phyloP scores from a whole-genome alignment of 768 basidiomycete genomes.

The Strobilomyces confusus region DNA sequence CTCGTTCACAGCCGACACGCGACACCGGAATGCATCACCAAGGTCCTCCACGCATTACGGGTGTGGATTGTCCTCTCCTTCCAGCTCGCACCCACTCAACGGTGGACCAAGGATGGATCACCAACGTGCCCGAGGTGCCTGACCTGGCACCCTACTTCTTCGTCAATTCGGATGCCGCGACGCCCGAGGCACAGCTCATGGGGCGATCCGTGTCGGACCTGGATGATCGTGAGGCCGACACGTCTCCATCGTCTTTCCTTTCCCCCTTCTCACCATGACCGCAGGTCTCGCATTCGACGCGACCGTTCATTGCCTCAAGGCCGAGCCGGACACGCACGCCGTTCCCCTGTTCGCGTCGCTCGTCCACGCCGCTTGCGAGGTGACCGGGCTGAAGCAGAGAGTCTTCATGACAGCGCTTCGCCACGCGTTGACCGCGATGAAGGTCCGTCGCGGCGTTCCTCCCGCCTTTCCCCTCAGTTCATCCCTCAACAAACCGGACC shows the following conservation, averaged over 20 bases:
- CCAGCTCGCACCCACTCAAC: no score
- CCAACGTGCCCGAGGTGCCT: conserved; percentile 69
- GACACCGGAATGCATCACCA: conserved; percentile 54
- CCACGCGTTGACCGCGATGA: conserved; percentile 77
- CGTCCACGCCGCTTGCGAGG: conserved; percentile 44
- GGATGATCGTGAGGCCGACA: conserved; percentile 49
- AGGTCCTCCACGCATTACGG: conserved; percentile 59
- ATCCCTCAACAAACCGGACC: no score
- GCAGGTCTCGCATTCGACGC: conserved; percentile 9
- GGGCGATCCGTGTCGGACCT: conserved; percentile 36
- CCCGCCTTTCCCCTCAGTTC: no score
- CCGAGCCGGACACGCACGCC: neutral
- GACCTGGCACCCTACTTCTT: conserved; percentile 75
- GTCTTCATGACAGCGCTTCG: conserved; percentile 70
- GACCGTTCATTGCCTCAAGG: conserved; percentile 3
- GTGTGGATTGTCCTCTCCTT: conserved; percentile 39
- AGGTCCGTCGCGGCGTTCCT: conserved; percentile 58
- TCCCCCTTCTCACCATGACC: neutral
- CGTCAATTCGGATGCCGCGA: conserved; percentile 54
- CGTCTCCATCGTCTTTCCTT: no score
- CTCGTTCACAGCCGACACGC: conserved; percentile 40
- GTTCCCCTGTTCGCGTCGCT: conserved; percentile 30
- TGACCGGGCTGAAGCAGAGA: conserved; percentile 40
- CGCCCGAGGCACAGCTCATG: conserved; percentile 55
- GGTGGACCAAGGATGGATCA: conserved; percentile 54